These are phyloP conservation scores for Globisporangium heterothallicum DNA, from an alignment of 352 stramenopile species.

Conservation along the genomic window DNA sequence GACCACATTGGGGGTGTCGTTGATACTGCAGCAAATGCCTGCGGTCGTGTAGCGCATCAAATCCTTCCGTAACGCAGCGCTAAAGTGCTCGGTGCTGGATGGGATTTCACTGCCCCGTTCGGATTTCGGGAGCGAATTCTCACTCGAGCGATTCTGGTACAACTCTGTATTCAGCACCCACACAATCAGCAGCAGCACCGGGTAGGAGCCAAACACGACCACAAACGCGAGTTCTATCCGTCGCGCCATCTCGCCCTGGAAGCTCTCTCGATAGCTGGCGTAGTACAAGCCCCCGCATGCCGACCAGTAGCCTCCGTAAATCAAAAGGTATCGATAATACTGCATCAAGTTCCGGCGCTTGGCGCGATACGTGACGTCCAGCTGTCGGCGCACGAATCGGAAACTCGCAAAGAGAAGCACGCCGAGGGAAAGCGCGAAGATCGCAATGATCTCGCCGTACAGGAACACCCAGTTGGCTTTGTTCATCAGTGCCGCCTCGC, in stretches of 20 bases:
- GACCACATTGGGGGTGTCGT: conserved; percentile 29
- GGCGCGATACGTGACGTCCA: conserved; percentile 80
- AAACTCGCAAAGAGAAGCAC: conserved; percentile 83
- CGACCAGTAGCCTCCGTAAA: conserved; percentile 68
- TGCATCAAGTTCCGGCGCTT: conserved; percentile 80
- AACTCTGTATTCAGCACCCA: conserved; percentile 84
- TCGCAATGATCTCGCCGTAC: conserved; percentile 45
- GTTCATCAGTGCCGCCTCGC: conserved; percentile 38
- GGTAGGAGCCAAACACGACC: conserved; percentile 70
- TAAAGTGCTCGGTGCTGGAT: conserved; percentile 72
- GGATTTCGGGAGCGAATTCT: conserved; percentile 58
- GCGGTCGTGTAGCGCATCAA: conserved; percentile 84
- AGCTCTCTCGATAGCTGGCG: conserved; percentile 56
- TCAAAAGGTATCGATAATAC: conserved; percentile 82
- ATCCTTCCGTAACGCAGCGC: conserved; percentile 69
- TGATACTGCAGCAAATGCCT: conserved; percentile 75
- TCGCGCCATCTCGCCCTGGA: conserved; percentile 49
- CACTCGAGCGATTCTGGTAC: conserved; percentile 69
- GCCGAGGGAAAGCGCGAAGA: conserved; percentile 52
- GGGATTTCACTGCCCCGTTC: conserved; percentile 25
- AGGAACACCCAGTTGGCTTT: conserved; percentile 59
- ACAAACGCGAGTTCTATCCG: conserved; percentile 56
- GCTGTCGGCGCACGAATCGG: conserved; percentile 73
- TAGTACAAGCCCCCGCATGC: conserved; percentile 71
- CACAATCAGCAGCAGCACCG: conserved; percentile 59